Conservation (phyloP, 306 rosid species). For the Malus sylvestris region DNA sequence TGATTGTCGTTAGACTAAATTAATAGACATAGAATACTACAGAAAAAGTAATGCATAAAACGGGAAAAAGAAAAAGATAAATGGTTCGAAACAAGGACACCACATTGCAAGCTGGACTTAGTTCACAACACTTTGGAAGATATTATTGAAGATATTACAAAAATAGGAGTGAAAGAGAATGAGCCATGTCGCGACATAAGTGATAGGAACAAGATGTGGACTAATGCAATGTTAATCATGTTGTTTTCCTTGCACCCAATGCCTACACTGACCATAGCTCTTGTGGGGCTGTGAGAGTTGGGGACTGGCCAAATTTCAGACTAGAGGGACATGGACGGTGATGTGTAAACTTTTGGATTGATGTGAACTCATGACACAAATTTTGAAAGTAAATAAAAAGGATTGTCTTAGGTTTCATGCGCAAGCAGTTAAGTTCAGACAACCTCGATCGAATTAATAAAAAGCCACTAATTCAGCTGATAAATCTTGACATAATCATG, state of each 20-base stretch:
- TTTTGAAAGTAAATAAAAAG: not conserved
- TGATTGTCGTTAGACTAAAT: no score
- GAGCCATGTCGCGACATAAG: not conserved
- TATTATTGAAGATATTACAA: not conserved
- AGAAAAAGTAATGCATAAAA: no score
- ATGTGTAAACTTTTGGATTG: not conserved
- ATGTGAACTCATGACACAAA: not conserved
- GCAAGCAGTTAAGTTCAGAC: no score
- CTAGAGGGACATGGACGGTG: not conserved
- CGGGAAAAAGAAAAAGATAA: not conserved
- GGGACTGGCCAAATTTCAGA: not conserved
- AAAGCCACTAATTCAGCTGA: no score
- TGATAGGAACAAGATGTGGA: not conserved
- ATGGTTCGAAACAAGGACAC: not conserved
- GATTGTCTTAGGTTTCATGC: not conserved
- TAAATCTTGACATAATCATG: no score
- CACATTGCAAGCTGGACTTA: not conserved
- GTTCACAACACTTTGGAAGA: not conserved
- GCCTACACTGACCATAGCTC: not conserved
- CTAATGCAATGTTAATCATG: not conserved
- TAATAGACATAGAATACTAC: no score
- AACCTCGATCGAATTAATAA: no score
- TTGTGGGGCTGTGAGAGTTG: not conserved
- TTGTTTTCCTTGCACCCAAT: not conserved
- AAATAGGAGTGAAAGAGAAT: not conserved